Percentiles rank a stretch among this genome's conserved stretches.
phyloP scores from a whole-genome alignment of 2,329 filamentous ascomycete species.

The Fusarium albidum region DNA sequence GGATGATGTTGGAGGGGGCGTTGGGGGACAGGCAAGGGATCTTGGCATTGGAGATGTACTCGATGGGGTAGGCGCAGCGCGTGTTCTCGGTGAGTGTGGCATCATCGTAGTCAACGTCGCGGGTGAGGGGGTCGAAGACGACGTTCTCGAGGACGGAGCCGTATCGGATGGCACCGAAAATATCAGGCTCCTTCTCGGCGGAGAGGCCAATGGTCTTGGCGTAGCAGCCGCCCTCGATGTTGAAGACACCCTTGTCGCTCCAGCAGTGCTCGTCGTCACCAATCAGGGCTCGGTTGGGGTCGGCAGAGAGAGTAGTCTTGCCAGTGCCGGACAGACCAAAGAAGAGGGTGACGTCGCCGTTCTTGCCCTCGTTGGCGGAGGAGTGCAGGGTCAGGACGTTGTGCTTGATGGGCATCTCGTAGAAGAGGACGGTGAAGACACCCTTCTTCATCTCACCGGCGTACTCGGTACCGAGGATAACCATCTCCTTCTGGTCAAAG shows the following conservation, averaged over 20 bases:
- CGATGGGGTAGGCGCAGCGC: conserved; percentile 96
- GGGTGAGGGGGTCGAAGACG: conserved; percentile 91
- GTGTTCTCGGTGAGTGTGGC: conserved; percentile 97
- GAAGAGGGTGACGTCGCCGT: conserved; percentile 98
- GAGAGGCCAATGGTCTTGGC: conserved; percentile 98
- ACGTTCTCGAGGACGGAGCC: conserved; percentile 98
- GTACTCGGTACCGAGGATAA: conserved; percentile 98
- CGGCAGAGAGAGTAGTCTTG: conserved; percentile 97
- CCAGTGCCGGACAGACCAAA: conserved; percentile 98
- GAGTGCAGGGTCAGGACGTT: conserved; percentile 98
- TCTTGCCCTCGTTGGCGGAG: conserved; percentile 94
- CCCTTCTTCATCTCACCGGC: conserved; percentile 89
- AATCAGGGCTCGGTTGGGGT: conserved; percentile 94
- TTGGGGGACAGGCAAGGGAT: conserved; percentile 89
- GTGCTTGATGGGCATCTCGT: conserved; percentile 99
- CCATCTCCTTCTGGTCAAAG: conserved; percentile 99
- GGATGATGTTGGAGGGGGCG: conserved; percentile 97
- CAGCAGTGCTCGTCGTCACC: conserved; percentile 99
- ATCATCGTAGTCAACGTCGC: conserved; percentile 95
- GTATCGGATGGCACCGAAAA: conserved; percentile 94
- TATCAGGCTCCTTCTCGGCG: conserved; percentile 98
- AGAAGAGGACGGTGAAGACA: conserved; percentile 98
- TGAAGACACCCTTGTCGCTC: conserved; percentile 96
- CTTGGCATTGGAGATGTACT: conserved; percentile 99
- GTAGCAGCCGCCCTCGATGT: conserved; percentile 99